Evolutionary conservation across 106 monocot genomes (phyloP).

Genomic region (Posidonia australis): DNA sequence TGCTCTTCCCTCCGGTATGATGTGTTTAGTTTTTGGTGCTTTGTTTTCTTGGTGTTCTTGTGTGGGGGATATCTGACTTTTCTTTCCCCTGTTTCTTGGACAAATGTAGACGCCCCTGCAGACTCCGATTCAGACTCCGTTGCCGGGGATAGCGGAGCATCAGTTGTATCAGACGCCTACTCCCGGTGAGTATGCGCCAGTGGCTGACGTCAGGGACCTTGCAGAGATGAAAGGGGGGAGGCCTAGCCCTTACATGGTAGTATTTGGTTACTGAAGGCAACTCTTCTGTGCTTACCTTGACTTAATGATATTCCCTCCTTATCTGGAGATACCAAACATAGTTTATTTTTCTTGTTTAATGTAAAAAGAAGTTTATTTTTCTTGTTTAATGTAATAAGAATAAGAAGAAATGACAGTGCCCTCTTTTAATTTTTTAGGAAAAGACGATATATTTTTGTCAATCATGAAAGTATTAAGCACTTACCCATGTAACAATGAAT

Average conservation of each 20-base stretch:
- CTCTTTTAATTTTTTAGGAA: not conserved
- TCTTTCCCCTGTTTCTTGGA: not conserved
- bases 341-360: no score
- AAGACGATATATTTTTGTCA: not conserved
- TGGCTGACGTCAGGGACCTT: constrained; percentile 51
- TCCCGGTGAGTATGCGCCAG: constrained; percentile 58
- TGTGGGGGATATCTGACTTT: not conserved
- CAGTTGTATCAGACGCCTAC: constrained; percentile 74
- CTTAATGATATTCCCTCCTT: no score
- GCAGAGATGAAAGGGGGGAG: constrained; percentile 53
- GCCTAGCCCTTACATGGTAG: constrained; percentile 80
- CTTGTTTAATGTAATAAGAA: not conserved
- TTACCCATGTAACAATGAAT: not conserved
- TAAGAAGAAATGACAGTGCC: not conserved
- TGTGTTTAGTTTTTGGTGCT: not conserved
- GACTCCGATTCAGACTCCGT: constrained; percentile 80
- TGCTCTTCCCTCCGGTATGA: constrained; percentile 92
- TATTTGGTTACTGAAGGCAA: not conserved
- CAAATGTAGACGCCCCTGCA: constrained; percentile 69
- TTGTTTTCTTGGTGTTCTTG: not conserved
- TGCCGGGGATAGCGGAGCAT: constrained; percentile 53
- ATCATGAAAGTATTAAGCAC: not conserved
- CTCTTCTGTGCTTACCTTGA: not conserved
- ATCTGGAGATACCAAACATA: no score
- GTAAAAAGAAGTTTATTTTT: not conserved